phyloP scores from a whole-genome alignment of 805 yeast genomes.

The Brettanomyces bruxellensis region DNA sequence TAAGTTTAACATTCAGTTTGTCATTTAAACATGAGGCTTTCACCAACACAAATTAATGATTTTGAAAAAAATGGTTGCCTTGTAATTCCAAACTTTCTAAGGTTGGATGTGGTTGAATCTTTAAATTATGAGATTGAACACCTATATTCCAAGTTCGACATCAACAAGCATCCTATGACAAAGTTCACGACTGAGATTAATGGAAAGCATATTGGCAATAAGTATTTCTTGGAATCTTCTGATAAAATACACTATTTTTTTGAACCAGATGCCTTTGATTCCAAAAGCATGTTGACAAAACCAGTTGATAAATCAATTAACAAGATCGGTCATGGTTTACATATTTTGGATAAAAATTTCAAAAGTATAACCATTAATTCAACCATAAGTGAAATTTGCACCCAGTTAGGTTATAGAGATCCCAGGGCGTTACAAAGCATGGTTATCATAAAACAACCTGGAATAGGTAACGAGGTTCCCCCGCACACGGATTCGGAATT shows the following conservation, averaged over 20 bases:
- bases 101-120: constrained; percentile 28
- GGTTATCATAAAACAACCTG: constrained; percentile 74
- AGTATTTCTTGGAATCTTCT: constrained; percentile 59
- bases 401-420: constrained; percentile 43
- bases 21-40: constrained; percentile 23
- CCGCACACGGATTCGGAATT: constrained; percentile 72
- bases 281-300: constrained; percentile 38
- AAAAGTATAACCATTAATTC: constrained; percentile 39
- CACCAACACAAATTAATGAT: constrained; percentile 37
- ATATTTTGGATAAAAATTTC: constrained; percentile 45
- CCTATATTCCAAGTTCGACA: constrained; percentile 41
- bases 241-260: constrained; percentile 64
- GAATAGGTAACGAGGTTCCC: constrained; percentile 65
- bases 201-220: constrained; percentile 59
- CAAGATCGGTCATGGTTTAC: constrained; percentile 75
- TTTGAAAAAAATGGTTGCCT: constrained; percentile 55
- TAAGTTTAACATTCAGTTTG: no score
- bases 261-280: constrained; percentile 50
- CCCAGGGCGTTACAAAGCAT: constrained; percentile 72
- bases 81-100: constrained; percentile 47
- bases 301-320: constrained; percentile 54
- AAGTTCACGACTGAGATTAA: constrained; percentile 51
- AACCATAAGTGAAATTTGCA: constrained; percentile 42
- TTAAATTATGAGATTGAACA: constrained; percentile 35
- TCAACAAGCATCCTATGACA: constrained; percentile 56